phyloP scores from a whole-genome alignment of 2,329 filamentous ascomycete species.

The Neonectria faginata region DNA sequence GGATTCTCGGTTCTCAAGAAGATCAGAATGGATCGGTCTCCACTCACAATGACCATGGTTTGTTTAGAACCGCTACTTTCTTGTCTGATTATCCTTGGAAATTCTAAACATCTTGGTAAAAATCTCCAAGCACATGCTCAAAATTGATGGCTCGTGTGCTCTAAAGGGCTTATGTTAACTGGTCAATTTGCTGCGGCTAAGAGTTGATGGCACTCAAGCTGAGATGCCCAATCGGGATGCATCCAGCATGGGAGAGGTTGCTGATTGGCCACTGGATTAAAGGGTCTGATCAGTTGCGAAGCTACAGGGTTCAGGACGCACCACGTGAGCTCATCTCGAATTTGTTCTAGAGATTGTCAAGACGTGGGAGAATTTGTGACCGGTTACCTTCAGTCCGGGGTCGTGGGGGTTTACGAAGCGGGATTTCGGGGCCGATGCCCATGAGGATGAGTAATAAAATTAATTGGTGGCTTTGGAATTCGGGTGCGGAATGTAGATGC shows the following conservation, averaged over 20 bases:
- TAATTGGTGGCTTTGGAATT: not conserved
- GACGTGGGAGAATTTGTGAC: slow-evolving; percentile 1
- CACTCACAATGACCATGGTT: not conserved
- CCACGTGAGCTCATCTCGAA: not conserved
- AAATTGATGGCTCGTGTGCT: not conserved
- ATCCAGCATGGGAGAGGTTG: not conserved
- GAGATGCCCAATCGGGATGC: slow-evolving; percentile 8
- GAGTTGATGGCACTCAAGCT: not conserved
- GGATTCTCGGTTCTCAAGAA: not conserved
- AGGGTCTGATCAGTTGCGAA: not conserved
- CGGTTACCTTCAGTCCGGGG: not conserved
- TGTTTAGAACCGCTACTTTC: not conserved
- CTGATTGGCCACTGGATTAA: not conserved
- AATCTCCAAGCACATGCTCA: not conserved
- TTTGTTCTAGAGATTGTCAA: not conserved
- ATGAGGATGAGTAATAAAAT: too few species aligned
- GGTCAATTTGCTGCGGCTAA: not conserved
- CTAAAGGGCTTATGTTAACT: not conserved
- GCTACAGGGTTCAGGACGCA: not conserved
- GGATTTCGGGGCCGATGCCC: not conserved
- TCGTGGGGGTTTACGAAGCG: slow-evolving; percentile 7
- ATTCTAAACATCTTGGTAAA: not conserved
- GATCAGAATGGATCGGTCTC: not conserved
- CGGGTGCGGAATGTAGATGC: not conserved
- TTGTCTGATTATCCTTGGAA: not conserved